Base-by-base conservation (phyloP, 1,284 basidiomycete species). In the Malassezia furfur region DNA sequence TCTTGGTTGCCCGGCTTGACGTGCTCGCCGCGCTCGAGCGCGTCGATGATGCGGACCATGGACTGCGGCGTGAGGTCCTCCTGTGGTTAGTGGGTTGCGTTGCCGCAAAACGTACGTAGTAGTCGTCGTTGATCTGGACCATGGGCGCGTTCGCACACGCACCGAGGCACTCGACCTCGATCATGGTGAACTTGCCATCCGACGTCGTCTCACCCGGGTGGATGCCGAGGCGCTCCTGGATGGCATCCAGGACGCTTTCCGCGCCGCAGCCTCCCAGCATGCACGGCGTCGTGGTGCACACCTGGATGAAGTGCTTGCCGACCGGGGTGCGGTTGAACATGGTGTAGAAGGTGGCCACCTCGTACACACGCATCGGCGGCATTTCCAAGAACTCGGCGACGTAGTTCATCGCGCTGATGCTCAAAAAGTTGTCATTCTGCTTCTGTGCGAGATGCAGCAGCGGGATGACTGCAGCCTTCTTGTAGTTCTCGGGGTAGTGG, bases 121-220 rank as follows among this genome's bases (percentile, higher is more conserved):
- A 99, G 76, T 96, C 90, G 73, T 98, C 94, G 50, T 87, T 87
- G 74, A 98, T 82, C 66, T 87, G 91, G 76, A 98, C 81, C 93
- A 98, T 99, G 11, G 93, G 93, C n/a, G 94, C 94, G 77, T 96
- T 99, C 66, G 87, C 87, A 78, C 93, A 99, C 48, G 93, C 94
- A 43, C 72, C 93, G 67, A 96, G 85, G 77, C 93, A 99, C 78
- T 98, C 93, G 39, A 98, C 93, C 77, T 99, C 93, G 61, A 98
- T 82, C 46, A 98, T 84, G 7, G 94, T 96, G 78, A 96, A 99
- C 78, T 93, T 91, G 52, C 89, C 88, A 75, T 98, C 91, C 74
- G 83, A 81, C 19, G 93, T 96, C 32, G 91, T 93, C 75, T 90
- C 83, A 15, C 94, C 93, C 11, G 88, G 83, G 66, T 86, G 83